Conservation (phyloP, 495 filamentous ascomycete genomes). For the Ascobolus immersus region DNA sequence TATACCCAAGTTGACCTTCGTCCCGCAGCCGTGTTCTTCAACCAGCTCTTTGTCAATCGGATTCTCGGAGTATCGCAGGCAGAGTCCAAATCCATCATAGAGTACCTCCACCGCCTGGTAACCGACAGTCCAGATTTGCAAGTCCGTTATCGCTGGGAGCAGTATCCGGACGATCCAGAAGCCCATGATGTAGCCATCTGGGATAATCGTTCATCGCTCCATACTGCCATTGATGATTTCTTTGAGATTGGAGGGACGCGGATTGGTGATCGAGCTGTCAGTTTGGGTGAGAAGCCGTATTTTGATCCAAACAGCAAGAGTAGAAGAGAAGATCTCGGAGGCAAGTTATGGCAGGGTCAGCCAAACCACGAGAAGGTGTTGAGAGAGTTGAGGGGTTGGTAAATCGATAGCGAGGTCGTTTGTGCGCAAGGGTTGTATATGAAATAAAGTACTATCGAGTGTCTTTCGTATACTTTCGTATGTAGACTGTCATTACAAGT, state of each 20-base stretch:
- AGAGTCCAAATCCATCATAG: constrained; percentile 36
- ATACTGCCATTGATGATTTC: constrained; percentile 47
- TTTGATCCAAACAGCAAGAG: constrained; percentile 35
- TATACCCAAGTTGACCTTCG: too few species aligned
- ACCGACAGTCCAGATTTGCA: constrained; percentile 61
- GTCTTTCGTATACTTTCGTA: too few species aligned
- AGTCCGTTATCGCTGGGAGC: constrained; percentile 37
- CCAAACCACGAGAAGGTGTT: too few species aligned
- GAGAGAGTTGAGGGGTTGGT: too few species aligned
- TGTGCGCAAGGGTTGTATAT: too few species aligned
- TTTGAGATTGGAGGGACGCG: constrained; percentile 9
- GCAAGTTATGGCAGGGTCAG: too few species aligned
- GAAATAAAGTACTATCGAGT: too few species aligned
- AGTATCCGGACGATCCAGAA: constrained; percentile 24
- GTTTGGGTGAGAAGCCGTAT: constrained; percentile 39
- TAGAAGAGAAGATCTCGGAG: constrained; percentile 33
- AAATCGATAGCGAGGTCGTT: too few species aligned
- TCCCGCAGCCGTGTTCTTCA: constrained; percentile 40
- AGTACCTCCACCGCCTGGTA: constrained; percentile 38
- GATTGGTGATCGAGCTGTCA: constrained; percentile 27
- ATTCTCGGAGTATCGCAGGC: constrained; percentile 43
- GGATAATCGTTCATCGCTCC: constrained; percentile 50
- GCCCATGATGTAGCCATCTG: constrained; percentile 41
- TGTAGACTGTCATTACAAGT: too few species aligned
- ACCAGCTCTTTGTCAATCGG: constrained; percentile 32